phyloP scores from a whole-genome alignment of 2,329 filamentous ascomycete species.

The Phialophora chinensis region DNA sequence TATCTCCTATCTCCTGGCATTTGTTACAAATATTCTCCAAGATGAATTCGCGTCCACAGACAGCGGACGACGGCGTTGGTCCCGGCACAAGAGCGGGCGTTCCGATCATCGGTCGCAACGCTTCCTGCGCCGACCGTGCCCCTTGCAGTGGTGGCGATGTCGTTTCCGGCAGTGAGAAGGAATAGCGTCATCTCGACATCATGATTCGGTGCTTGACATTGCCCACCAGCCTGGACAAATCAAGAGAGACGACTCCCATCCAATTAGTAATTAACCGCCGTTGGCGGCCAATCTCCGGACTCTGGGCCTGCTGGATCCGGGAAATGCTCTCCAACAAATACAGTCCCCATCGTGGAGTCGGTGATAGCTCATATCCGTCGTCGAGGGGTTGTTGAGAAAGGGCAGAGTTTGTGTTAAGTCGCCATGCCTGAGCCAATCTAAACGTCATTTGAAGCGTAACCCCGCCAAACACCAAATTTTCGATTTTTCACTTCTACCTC shows the following conservation, averaged over 20 bases:
- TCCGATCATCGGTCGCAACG: background rate
- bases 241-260: background rate
- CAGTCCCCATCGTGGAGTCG: background rate
- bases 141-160: slow-evolving; percentile 1
- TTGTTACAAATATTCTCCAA: background rate
- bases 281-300: background rate
- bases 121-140: background rate
- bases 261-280: slow-evolving; percentile 7
- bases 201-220: slow-evolving; percentile 2
- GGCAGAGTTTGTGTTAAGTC: background rate
- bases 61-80: background rate
- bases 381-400: slow-evolving; percentile 6
- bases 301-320: slow-evolving; percentile 3
- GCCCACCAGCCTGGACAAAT: background rate
- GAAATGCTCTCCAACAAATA: slow-evolving; percentile 8
- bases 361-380: background rate
- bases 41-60: background rate
- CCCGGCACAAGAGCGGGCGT: background rate
- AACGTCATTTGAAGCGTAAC: slow-evolving; percentile 17
- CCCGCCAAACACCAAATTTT: slow-evolving; percentile 8
- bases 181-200: slow-evolving; percentile 1
- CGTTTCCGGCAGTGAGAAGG: background rate
- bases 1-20: background rate
- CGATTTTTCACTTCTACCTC: slow-evolving; percentile 4
- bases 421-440: slow-evolving; percentile 8